Base-by-base conservation (phyloP, 2,329 filamentous ascomycete species). In the Hyphodiscus sp. region DNA sequence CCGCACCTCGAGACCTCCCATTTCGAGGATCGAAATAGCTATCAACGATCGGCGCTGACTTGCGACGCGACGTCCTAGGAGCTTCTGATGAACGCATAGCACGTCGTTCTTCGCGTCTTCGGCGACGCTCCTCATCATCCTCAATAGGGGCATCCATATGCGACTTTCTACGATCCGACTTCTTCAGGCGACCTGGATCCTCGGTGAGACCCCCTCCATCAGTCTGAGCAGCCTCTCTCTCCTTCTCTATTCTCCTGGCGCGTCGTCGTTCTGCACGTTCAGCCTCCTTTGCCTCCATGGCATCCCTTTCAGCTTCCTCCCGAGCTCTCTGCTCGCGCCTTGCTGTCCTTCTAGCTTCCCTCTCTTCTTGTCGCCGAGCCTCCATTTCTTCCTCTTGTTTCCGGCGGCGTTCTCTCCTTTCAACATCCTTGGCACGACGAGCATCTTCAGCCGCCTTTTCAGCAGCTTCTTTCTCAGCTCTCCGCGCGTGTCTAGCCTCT, bases 401-500 rank as follows among this genome's bases (percentile, higher is more conserved):
- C 48, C 76, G 75, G 41, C 76, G 78, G 42, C 76, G 75, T 57
- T 83, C 79, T 29, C 78, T 76, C 8, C 79, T 74, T 19, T 75
- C 73, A 45, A 81, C 80, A 16, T 84, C 80, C 60, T 81, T 82
- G 7, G 73, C 74, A 29, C 73, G 74, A 45, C 79, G 79, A 6
- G 77, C 73, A 48, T 85, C 82, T 51, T 66, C 70, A 3, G 74
- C 74, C 7, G 73, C 75, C 45, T 70, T 74, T 20, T 81, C 76
- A n/a, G 68, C 70, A 33, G 76, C 76, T 51, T 73, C 73, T 23
- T 69, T 72, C 53, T 83, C 80, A 1, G 78, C 76, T 16, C 77
- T 78, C 49, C 75, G 78, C 1, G 81, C 77, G 52, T 78, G 79
- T n/a, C 85, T 81, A 53, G 82, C 82, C 29, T 80, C 81, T 45